Base-by-base conservation (phyloP, 768 basidiomycete species). In the Xerocomus brunneocitrinus region DNA sequence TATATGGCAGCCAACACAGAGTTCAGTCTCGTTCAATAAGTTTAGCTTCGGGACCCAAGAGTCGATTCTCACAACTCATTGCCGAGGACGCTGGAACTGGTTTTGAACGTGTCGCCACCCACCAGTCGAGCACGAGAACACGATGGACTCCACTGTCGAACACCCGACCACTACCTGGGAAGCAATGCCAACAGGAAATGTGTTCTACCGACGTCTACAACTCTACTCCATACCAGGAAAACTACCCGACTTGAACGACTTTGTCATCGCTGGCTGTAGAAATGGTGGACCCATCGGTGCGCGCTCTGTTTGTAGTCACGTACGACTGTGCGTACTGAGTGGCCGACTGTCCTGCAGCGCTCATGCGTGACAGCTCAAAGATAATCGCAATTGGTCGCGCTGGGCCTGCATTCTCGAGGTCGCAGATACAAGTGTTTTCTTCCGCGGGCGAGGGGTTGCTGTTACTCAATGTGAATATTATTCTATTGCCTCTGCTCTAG, bases 241-340 rank as follows among this genome's bases (percentile, higher is more conserved):
- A 62, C 73, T 91, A 5, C 85, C 86, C 3, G 81, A 89, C 67
- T 72, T 98, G 28, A 75, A 77, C 19, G 91, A 95, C 69, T 91
- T 87, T 67, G 73, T 89, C 50, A 71, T 92, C 35, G 85, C 89
- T 25, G 89, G 87, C 22, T 93, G 91, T 66, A 81, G 82, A 40
- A 83, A 89, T 69, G 92, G 92, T 34, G 95, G 95, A 14, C 95
- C 94, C 12, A 75, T 97, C 67, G 94, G 94, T 93, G 52, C 53
- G 54, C 16, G 4, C 7, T 6, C 39, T 22, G 47, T 13, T 24
- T 9, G 9, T 6, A 19, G 9, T 8, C 13, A 22, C 27, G n/a
- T 49, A 31, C 10, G 39, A 53, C 22, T 50, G 24, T 53, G 50
- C 27, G 4, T 53, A 51, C 52, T 55, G 34, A 48, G 22, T 9